Base-by-base conservation (phyloP, 2,329 filamentous ascomycete genomes). In the Orbilia blumenaviensis region DNA sequence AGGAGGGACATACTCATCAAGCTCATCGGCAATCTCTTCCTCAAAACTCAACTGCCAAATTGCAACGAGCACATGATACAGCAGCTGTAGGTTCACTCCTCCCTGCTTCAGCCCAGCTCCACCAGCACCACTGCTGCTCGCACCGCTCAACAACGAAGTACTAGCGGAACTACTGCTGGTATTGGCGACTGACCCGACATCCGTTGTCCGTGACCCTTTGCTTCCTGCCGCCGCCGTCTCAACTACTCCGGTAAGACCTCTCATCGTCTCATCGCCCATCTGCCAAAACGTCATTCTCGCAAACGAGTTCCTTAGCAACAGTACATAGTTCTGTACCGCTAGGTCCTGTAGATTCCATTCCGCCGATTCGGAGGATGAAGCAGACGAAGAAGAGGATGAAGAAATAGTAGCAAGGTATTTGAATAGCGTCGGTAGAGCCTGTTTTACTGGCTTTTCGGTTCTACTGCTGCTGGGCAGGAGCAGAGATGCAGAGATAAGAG, bases 41-140 rank as follows among this genome's bases (percentile, higher is more conserved):
- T 98, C 95, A 79, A 99, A 99, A 81, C 93, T 97, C 79, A 99
- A 86, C 85, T 98, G 94, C 95, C 95, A 99, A 72, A 99, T 85
- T 10, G 96, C 94, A 60, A 99, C 87, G 21, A 99, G 87, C 14
- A 97, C 92, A 81, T 97, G 93, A 82, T 99, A 99, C 42, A 99
- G 87, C 42, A 98, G 87, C 83, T 99, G 95, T 42, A 99, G 85
- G 1, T 93, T 93, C 74, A 99, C 92, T 7, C 93, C 93, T 56
- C 93, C 93, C 71, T 93, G 90, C 29, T 91, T 89, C 68, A 88
- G 87, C 62, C 89, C 90, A 50, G 23, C 46, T 1, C 18, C 9
- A 25, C 8, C 88, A 8, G 29, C 29, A 25, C 44, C 29, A 6
- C 21, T 29, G 23, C n/a, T n/a, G n/a, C n/a, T n/a, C n/a, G n/a